Evolutionary conservation across 768 basidiomycete species (phyloP), one percentile per base, ranked within the genome.

Genomic region (Pulveroboletus sp.): DNA sequence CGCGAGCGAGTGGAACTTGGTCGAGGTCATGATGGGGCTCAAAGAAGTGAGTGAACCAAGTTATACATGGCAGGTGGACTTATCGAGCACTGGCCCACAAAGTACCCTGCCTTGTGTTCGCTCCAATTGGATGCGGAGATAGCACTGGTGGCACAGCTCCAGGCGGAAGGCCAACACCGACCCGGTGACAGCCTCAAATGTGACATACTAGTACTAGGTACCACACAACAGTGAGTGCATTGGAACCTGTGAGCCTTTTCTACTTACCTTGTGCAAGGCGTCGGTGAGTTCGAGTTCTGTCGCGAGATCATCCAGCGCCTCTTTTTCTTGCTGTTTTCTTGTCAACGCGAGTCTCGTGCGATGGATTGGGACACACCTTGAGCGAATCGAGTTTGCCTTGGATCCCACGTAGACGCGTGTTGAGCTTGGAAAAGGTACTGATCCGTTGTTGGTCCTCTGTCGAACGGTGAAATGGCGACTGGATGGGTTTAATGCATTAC

Each of bases 341-440:
- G 27, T 29, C 9, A 29, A 20, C 6, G 33, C 37, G 25, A 16
- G 16, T 19, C 17, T 11, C 27, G 8, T 11, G 8, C 12, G 8
- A 11, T 7, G 12, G 35, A 10, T 13, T 11, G 60, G 69, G 27
- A 16, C 59, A 23, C 29, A 92, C 94, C 79, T 89, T 89, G 59
- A 93, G 77, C 21, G 69, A 70, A 46, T 82, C 76, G 25, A 94
- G 75, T 45, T 80, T 83, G 52, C 85, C 89, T 58, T 90, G 82
- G 32, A 92, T 75, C 23, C 76, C 74, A 7, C 82, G 77, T 49
- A 90, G 68, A 40, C 93, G 82, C 8, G 84, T 84, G 59, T 95
- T 97, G 33, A 94, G 75, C 66, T 92, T 94, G 0, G 93, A 95
- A 66, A 97, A 97, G 0, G 81, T 76, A 69, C 86, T 95, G 71